These are phyloP conservation scores for Basipetospora chlamydospora DNA, from an alignment of 2,329 filamentous ascomycete genomes.

Conservation along the genomic window DNA sequence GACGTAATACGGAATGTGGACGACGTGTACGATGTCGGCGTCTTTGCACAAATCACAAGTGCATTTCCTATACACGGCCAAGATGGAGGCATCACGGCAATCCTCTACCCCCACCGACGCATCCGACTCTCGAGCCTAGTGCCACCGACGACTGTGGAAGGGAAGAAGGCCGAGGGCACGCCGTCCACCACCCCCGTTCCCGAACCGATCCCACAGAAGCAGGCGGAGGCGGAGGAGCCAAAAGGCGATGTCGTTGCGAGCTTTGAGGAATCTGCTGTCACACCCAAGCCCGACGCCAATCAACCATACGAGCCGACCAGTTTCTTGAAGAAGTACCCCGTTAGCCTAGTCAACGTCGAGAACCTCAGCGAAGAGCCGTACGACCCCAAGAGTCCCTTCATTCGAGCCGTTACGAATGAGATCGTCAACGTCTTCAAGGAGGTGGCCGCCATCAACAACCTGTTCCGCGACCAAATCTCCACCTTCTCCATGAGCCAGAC, in stretches of 20 bases:
- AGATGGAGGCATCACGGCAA: slow-evolving; percentile 73
- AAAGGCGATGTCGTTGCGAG: slow-evolving; percentile 92
- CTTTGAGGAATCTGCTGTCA: slow-evolving; percentile 71
- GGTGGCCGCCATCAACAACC: slow-evolving; percentile 79
- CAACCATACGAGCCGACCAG: slow-evolving; percentile 72
- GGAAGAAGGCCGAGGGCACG: slow-evolving; percentile 37
- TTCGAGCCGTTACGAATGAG: slow-evolving; percentile 87
- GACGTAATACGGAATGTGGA: slow-evolving; percentile 82
- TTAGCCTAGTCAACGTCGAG: slow-evolving; percentile 90
- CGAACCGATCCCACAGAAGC: slow-evolving; percentile 44
- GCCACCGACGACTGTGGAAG: slow-evolving; percentile 43
- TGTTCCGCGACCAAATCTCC: slow-evolving; percentile 94
- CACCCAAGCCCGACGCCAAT: slow-evolving; percentile 36
- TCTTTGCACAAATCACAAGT: slow-evolving; percentile 96
- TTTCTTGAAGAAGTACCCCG: slow-evolving; percentile 80
- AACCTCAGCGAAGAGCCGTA: slow-evolving; percentile 81
- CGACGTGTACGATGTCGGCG: slow-evolving; percentile 90
- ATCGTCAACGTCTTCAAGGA: slow-evolving; percentile 99
- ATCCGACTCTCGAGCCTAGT: slow-evolving; percentile 81
- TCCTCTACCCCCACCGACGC: slow-evolving; percentile 87
- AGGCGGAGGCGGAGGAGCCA: slow-evolving; percentile 49
- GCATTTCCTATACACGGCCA: slow-evolving; percentile 85
- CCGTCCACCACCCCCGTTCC: slow-evolving; percentile 32
- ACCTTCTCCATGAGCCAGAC: slow-evolving; percentile 94
- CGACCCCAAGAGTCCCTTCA: slow-evolving; percentile 78